phyloP scores from a whole-genome alignment of 495 filamentous ascomycete species.

The Chaetomium tenue region DNA sequence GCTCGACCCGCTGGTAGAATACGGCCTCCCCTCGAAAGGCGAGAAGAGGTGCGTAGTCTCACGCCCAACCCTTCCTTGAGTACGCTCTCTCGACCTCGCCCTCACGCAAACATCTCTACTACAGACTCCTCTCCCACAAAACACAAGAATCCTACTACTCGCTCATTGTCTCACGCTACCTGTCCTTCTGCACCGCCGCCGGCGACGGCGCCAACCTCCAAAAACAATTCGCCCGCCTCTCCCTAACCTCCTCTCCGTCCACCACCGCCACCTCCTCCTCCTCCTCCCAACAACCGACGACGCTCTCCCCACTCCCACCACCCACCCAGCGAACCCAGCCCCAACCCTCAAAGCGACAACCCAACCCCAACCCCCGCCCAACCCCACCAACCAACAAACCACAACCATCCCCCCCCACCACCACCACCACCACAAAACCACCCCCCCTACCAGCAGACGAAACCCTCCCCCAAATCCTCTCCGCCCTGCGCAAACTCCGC shows the following conservation, averaged over 20 bases:
- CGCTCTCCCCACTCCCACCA: background rate
- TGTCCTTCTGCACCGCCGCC: slow-evolving; percentile 74
- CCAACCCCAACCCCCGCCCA: slow-evolving; percentile 7
- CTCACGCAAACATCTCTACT: slow-evolving; percentile 52
- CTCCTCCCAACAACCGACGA: background rate
- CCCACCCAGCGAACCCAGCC: slow-evolving; percentile 2
- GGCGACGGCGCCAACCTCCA: slow-evolving; percentile 67
- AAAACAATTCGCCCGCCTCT: slow-evolving; percentile 66
- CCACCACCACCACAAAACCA: background rate
- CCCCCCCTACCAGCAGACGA: background rate
- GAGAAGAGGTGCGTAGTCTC: slow-evolving; percentile 51
- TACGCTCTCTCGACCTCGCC: slow-evolving; percentile 43
- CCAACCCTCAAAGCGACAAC: background rate
- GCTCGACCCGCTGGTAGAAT: slow-evolving; percentile 68
- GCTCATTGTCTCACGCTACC: slow-evolving; percentile 80
- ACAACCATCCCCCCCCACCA: slow-evolving; percentile 2
- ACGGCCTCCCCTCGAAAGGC: slow-evolving; percentile 85
- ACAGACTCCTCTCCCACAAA: slow-evolving; percentile 71
- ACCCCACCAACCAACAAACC: background rate
- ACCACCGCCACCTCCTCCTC: background rate
- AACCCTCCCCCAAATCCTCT: slow-evolving; percentile 44
- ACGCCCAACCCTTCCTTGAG: background rate
- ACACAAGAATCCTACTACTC: slow-evolving; percentile 80
- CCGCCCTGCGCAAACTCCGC: slow-evolving; percentile 85
- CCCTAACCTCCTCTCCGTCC: slow-evolving; percentile 33